phyloP scores from a whole-genome alignment of 176 grass and related monocot genomes.

The Oryza glumipatula region DNA sequence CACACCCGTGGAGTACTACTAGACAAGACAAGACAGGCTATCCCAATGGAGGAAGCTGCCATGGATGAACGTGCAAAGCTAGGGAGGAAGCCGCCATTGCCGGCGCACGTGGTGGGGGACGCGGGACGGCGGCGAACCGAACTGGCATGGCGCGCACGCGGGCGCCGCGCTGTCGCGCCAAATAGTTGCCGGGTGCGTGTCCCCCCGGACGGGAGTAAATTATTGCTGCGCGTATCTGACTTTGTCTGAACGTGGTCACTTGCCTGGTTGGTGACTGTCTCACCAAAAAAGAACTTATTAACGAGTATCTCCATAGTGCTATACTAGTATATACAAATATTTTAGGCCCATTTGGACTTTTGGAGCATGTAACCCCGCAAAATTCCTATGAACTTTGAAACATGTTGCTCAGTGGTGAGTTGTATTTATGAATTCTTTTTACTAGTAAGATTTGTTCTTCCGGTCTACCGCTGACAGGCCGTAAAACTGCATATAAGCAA shows the following conservation, averaged over 20 bases:
- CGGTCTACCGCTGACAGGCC: too few relatives aligned
- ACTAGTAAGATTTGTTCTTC: too few relatives aligned
- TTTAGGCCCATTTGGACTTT: neutral
- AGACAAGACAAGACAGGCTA: neutral
- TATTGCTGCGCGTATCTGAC: neutral
- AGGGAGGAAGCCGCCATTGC: neutral
- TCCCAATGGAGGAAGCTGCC: neutral
- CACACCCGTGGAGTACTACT: slow-evolving; percentile 84
- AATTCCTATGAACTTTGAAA: neutral
- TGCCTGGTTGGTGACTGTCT: neutral
- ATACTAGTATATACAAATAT: neutral
- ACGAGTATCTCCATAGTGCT: neutral
- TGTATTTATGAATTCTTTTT: too few relatives aligned
- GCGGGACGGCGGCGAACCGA: too few relatives aligned
- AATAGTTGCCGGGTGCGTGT: slow-evolving; percentile 38
- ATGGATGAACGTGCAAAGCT: neutral
- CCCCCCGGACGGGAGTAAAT: neutral
- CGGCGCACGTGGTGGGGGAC: slow-evolving; percentile 36
- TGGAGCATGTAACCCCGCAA: neutral
- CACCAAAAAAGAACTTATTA: too few relatives aligned
- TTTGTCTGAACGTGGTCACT: neutral
- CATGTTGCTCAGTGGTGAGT: neutral
- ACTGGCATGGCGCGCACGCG: slow-evolving; percentile 15
- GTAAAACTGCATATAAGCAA: too few relatives aligned
- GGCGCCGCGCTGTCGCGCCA: slow-evolving; percentile 39